A percentile compares a stretch with the other conserved stretches of the same genome.
phyloP scores from a whole-genome alignment of 108 stramenopile genomes.

The Nitzschia sp. region DNA sequence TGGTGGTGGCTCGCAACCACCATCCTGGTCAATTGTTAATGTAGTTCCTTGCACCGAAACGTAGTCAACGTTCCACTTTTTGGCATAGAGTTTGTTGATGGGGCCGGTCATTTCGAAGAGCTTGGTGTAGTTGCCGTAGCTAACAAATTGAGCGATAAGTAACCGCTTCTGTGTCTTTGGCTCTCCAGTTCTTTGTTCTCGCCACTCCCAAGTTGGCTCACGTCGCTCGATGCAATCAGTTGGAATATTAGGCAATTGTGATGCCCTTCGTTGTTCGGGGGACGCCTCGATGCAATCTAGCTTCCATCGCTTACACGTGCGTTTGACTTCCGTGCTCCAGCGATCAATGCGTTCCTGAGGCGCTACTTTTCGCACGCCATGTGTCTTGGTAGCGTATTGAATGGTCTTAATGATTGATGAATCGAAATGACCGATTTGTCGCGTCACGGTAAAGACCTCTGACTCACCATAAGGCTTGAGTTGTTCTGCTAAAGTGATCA shows the following conservation, averaged over 20 bases:
- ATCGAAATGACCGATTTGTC: slow-evolving; percentile 7
- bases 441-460: slow-evolving; percentile 8
- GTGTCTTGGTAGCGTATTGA: slow-evolving; percentile 5
- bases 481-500: background rate
- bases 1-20: slow-evolving; percentile 1
- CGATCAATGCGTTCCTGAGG: background rate
- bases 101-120: background rate
- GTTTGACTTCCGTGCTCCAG: background rate
- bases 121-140: slow-evolving; percentile 1
- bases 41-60: slow-evolving; percentile 3
- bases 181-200: background rate
- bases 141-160: slow-evolving; percentile 10
- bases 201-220: background rate
- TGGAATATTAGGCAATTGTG: background rate
- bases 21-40: background rate
- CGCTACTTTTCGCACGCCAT: slow-evolving; percentile 5
- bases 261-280: background rate
- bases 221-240: background rate
- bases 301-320: background rate
- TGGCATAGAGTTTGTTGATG: slow-evolving; percentile 18
- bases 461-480: slow-evolving; percentile 19
- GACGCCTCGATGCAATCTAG: background rate
- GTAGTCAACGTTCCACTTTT: slow-evolving; percentile 1
- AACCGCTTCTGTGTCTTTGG: background rate
- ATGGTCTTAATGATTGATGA: background rate